Evolutionary conservation across 768 basidiomycete species (phyloP), one percentile per base, ranked within the genome.

Genomic region (Kwoniella mangroviensis): DNA sequence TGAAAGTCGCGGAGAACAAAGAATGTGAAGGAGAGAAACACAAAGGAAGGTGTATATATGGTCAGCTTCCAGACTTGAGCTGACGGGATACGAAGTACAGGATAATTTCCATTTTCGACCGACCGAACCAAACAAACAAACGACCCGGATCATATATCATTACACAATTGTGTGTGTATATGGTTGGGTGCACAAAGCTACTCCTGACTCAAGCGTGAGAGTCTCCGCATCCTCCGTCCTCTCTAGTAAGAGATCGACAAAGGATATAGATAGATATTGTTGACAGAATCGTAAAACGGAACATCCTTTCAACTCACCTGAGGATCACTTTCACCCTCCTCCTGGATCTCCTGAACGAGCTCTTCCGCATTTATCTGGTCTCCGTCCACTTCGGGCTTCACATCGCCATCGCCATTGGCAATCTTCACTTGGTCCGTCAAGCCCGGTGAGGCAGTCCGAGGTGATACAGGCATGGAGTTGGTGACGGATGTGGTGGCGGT

Each of bases 401-500:
- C 64, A 12, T 59, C 64, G 19, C 57, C 53, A n/a, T 52, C 68
- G 10, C 56, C 56, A 65, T 61, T 53, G 2, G n/a, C 57, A n/a
- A 67, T 62, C 28, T 72, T 64, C 10, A 41, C 70, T 22, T 64
- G 45, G 4, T 70, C 69, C 42, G 15, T 22, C 19, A 19, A 21
- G n/a, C 15, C 60, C 15, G 65, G 62, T 26, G 65, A 68, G 41
- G 65, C 70, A 17, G 62, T 65, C 9, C 65, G 26, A 10, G 71
- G 71, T 15, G 71, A 58, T 40, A 58, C 67, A 52, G 72, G 72
- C 72, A 73, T 73, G 17, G 72, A 63, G 21, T 71, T 72, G 4
- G 74, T 63, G 41, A 73, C 74, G 24, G 79, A 78, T 5, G 75
- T 70, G 3, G 51, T 66, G 42, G 71, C 66, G 45, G 63, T 71